These are phyloP conservation scores for Physcomitrellopsis africana DNA, from an alignment of 225 moss, liverwort and hornwort species.

Conservation along the genomic window DNA sequence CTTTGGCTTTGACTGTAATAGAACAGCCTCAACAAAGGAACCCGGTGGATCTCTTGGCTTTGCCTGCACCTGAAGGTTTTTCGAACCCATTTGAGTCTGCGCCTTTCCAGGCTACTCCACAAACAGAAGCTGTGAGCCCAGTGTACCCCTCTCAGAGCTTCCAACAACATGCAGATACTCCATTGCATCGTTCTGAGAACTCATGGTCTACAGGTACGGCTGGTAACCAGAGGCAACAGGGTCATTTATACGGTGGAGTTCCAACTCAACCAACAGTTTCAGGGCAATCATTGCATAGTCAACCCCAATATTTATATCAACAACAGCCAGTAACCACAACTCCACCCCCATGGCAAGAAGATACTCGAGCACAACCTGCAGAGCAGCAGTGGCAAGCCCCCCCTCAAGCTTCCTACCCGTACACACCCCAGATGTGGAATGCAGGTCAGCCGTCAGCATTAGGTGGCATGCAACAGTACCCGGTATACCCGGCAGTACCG, in stretches of 20 bases:
- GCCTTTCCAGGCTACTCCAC: slow-evolving; percentile 73
- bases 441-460: slow-evolving; percentile 58
- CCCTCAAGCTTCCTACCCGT: slow-evolving; percentile 40
- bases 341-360: slow-evolving; percentile 61
- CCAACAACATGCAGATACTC: slow-evolving; percentile 36
- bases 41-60: slow-evolving; percentile 46
- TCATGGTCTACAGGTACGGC: slow-evolving; percentile 51
- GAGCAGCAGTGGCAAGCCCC: slow-evolving; percentile 57
- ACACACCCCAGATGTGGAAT: slow-evolving; percentile 54
- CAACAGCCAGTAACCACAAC: slow-evolving; percentile 48
- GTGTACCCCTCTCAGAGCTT: slow-evolving; percentile 36
- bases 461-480: slow-evolving; percentile 47
- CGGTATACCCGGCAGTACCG: slow-evolving; percentile 42
- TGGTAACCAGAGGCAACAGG: slow-evolving; percentile 34
- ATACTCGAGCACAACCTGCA: slow-evolving; percentile 45
- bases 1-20: slow-evolving; percentile 27
- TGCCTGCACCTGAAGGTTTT: slow-evolving; percentile 46
- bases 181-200: slow-evolving; percentile 45
- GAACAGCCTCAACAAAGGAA: slow-evolving; percentile 39
- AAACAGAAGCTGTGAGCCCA: slow-evolving; percentile 35
- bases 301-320: slow-evolving; percentile 33
- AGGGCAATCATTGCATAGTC: slow-evolving; percentile 54
- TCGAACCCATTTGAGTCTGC: slow-evolving; percentile 75
- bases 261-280: slow-evolving; percentile 49
- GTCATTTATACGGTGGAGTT: slow-evolving; percentile 48